Conservation (phyloP, 176 grass and related monocot genomes). For the Ananas comosus region DNA sequence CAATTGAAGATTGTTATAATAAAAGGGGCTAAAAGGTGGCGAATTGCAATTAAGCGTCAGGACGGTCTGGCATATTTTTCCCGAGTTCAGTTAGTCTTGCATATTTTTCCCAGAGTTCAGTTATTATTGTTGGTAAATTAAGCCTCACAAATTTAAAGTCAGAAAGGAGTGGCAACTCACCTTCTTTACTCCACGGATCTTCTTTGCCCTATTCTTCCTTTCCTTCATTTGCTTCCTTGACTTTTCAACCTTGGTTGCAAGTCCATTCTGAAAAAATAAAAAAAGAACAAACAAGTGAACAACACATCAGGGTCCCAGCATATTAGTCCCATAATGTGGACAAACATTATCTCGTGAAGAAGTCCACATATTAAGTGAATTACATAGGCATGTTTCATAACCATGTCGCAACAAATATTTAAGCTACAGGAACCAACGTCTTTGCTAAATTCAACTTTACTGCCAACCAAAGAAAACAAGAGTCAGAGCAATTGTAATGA, state of each 20-base stretch:
- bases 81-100: too few relatives aligned
- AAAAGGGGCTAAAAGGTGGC: too few relatives aligned
- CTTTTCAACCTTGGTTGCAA: conserved; percentile 90
- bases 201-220: conserved; percentile 80
- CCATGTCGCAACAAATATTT: background rate
- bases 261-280: conserved; percentile 50
- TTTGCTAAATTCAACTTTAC: background rate
- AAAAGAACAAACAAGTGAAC: background rate
- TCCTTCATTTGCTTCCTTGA: conserved; percentile 97
- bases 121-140: background rate
- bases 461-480: background rate
- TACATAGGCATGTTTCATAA: background rate
- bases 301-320: background rate
- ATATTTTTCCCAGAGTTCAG: background rate
- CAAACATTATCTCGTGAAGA: background rate
- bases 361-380: background rate
- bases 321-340: background rate
- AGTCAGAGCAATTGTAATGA: background rate
- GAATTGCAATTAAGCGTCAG: too few relatives aligned
- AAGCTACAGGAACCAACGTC: background rate
- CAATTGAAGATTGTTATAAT: too few relatives aligned
- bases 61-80: too few relatives aligned
- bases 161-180: conserved; percentile 9
- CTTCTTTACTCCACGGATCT: conserved; percentile 90
- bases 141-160: background rate